phyloP scores from a whole-genome alignment of 768 basidiomycete species.

The Tulasnella sp. region DNA sequence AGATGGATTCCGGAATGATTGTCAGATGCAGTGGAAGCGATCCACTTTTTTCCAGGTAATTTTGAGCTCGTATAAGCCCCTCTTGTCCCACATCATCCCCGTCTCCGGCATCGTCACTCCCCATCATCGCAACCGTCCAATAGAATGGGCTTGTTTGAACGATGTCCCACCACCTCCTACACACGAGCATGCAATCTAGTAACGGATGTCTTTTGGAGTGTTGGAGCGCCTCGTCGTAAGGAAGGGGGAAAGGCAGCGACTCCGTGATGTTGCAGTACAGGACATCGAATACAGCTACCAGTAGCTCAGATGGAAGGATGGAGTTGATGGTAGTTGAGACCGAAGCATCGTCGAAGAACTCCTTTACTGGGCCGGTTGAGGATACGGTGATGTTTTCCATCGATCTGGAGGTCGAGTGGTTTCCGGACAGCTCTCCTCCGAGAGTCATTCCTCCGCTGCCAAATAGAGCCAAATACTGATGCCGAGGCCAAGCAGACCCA shows the following conservation, averaged over 20 bases:
- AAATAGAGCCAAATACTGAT: background rate
- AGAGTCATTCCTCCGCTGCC: background rate
- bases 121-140: background rate
- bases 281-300: background rate
- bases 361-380: background rate
- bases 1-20: background rate
- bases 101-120: background rate
- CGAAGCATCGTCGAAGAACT: background rate
- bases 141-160: background rate
- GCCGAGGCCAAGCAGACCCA: background rate
- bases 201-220: too few species aligned
- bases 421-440: background rate
- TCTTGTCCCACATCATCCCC: background rate
- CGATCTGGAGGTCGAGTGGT: background rate
- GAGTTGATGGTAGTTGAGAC: background rate
- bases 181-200: background rate
- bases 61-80: background rate
- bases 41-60: background rate
- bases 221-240: background rate
- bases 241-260: background rate
- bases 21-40: background rate
- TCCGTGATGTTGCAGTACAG: background rate
- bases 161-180: background rate
- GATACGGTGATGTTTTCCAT: background rate
- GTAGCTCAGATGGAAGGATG: background rate